These are phyloP conservation scores for Osmanthus fragrans DNA, from an alignment of 257 asterid genomes.

Conservation along the genomic window DNA sequence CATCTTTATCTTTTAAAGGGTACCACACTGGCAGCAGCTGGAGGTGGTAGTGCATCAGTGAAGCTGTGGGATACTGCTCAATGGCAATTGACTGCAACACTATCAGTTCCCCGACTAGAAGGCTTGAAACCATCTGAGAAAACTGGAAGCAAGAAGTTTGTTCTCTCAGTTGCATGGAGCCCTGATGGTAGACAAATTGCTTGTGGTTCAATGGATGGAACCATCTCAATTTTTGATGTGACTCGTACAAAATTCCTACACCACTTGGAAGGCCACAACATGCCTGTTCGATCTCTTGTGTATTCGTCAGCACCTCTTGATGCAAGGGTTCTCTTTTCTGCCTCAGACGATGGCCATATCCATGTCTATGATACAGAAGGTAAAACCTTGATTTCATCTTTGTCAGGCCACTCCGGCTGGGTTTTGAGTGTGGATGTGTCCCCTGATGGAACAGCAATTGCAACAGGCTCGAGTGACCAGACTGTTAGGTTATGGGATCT, in stretches of 20 bases:
- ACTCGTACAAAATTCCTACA: conserved; percentile 77
- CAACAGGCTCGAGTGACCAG: conserved; percentile 87
- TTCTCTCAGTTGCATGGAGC: conserved; percentile 95
- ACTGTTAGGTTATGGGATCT: conserved; percentile 91
- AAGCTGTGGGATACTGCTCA: conserved; percentile 90
- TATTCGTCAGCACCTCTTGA: conserved; percentile 80
- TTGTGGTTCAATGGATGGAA: conserved; percentile 93
- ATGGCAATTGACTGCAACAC: conserved; percentile 68
- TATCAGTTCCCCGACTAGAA: conserved; percentile 88
- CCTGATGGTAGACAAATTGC: conserved; percentile 80
- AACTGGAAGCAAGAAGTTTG: conserved; percentile 78
- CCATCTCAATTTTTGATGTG: conserved; percentile 84
- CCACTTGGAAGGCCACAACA: conserved; percentile 89
- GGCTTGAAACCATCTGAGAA: conserved; percentile 66
- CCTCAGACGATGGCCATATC: conserved; percentile 83
- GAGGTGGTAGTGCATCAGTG: conserved; percentile 95
- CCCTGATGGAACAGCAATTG: conserved; percentile 90
- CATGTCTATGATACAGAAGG: conserved; percentile 88
- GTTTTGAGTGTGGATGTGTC: conserved; percentile 83
- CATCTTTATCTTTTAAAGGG: conserved; percentile 49
- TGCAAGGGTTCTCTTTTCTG: conserved; percentile 85
- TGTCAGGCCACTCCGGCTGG: conserved; percentile 96
- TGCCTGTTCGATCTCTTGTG: conserved; percentile 91
- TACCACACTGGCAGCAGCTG: conserved; percentile 90
- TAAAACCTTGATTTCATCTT: conserved; percentile 61